phyloP scores from a whole-genome alignment of 208 protist species.

The Acanthamoeba castellanii region DNA sequence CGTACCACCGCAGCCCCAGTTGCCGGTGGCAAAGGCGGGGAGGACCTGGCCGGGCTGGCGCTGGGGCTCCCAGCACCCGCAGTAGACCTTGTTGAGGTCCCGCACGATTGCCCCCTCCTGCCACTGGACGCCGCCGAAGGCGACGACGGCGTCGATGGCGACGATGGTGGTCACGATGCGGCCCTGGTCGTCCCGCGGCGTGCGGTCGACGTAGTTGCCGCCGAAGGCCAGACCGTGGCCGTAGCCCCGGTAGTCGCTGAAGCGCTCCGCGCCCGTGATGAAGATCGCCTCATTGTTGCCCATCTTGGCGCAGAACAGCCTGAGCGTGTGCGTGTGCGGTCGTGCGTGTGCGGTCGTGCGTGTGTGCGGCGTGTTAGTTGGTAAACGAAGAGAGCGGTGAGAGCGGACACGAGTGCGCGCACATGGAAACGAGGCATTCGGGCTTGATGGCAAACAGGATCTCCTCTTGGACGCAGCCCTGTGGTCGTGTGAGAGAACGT shows the following conservation, averaged over 20 bases:
- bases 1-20: slow-evolving; percentile 71
- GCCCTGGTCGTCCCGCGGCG: slow-evolving; percentile 2
- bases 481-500: not conserved
- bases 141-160: slow-evolving; percentile 59
- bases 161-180: slow-evolving; percentile 13
- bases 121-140: slow-evolving; percentile 7
- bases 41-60: not conserved
- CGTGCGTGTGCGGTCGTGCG: no score
- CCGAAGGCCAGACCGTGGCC: slow-evolving; percentile 84
- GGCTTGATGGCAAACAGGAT: slow-evolving; percentile 93
- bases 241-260: slow-evolving; percentile 90
- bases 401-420: not conserved
- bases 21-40: slow-evolving; percentile 61
- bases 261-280: slow-evolving; percentile 88
- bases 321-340: not conserved
- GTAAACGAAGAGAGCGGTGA: not conserved
- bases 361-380: no score
- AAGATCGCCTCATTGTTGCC: slow-evolving; percentile 90
- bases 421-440: slow-evolving; percentile 88
- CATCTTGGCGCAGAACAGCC: slow-evolving; percentile 90
- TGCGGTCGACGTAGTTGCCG: slow-evolving; percentile 32
- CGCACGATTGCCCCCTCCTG: not conserved
- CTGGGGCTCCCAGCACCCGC: not conserved
- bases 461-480: slow-evolving; percentile 94
- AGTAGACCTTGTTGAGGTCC: slow-evolving; percentile 35